These are phyloP conservation scores for Graphium sp. DNA, from an alignment of 2,329 filamentous ascomycete species.

Conservation along the genomic window DNA sequence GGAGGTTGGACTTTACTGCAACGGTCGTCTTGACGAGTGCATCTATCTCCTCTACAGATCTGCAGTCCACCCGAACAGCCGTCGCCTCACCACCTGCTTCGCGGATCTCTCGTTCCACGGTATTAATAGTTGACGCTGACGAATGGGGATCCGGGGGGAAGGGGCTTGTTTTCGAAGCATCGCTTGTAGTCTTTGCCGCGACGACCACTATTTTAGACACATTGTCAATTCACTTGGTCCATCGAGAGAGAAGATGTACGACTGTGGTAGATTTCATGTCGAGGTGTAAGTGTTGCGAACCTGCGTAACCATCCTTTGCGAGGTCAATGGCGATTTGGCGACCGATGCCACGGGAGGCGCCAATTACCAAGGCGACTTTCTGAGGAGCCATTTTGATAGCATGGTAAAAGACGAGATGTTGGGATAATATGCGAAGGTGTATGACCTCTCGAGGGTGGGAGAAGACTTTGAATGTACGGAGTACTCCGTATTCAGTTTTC, in stretches of 20 bases:
- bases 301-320: conserved; percentile 51
- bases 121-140: conserved; percentile 57
- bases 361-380: conserved; percentile 60
- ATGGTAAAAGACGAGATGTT: too few relatives aligned
- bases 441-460: too few relatives aligned
- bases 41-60: conserved; percentile 43
- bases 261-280: too few relatives aligned
- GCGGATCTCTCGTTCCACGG: conserved; percentile 58
- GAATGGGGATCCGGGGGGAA: conserved; percentile 71
- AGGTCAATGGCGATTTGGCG: conserved; percentile 66
- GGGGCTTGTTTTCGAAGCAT: conserved; percentile 32
- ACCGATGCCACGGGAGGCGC: conserved; percentile 67
- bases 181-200: conserved; percentile 57
- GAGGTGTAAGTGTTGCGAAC: too few relatives aligned
- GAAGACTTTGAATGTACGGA: too few relatives aligned
- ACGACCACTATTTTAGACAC: conserved; percentile 43
- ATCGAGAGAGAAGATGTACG: conserved; percentile 1
- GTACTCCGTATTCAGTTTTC: too few relatives aligned
- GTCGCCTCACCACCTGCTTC: conserved; percentile 46
- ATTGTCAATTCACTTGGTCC: background rate
- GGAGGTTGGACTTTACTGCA: conserved; percentile 6
- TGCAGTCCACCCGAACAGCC: conserved; percentile 54
- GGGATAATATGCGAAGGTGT: too few relatives aligned
- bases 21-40: conserved; percentile 41
- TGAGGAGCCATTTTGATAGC: too few relatives aligned